These are phyloP conservation scores for Colletotrichum nymphaeae DNA, from an alignment of 2,329 filamentous ascomycete species.

Conservation along the genomic window DNA sequence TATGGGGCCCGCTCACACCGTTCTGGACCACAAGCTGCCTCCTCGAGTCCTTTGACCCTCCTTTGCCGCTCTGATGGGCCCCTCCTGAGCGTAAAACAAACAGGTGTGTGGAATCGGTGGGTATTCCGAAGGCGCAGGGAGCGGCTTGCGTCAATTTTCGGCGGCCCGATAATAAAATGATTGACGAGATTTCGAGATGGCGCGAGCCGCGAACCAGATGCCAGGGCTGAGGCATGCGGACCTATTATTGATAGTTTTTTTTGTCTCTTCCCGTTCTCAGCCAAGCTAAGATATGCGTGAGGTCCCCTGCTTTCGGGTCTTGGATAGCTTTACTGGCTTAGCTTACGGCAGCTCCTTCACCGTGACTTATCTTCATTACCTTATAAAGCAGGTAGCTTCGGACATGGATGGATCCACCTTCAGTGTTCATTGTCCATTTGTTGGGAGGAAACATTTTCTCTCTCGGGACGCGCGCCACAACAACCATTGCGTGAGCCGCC, in stretches of 20 bases:
- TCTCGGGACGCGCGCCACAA: neutral
- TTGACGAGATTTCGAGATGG: neutral
- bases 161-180: slow-evolving; percentile 2
- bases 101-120: neutral
- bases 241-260: neutral
- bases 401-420: neutral
- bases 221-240: slow-evolving; percentile 14
- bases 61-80: neutral
- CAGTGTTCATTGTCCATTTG: neutral
- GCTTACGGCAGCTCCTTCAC: neutral
- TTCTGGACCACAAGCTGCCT: slow-evolving; percentile 3
- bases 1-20: neutral
- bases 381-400: neutral
- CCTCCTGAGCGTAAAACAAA: neutral
- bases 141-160: slow-evolving; percentile 15
- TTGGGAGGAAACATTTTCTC: neutral
- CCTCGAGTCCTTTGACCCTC: neutral
- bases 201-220: slow-evolving; percentile 12
- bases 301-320: neutral
- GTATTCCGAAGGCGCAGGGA: neutral
- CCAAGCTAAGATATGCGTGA: neutral
- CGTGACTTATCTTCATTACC: neutral
- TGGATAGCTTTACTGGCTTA: neutral
- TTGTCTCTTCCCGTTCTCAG: too few relatives aligned
- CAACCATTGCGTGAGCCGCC: neutral